Evolutionary conservation across 148 eudicot genomes (phyloP).

Genomic region (Silene conica): DNA sequence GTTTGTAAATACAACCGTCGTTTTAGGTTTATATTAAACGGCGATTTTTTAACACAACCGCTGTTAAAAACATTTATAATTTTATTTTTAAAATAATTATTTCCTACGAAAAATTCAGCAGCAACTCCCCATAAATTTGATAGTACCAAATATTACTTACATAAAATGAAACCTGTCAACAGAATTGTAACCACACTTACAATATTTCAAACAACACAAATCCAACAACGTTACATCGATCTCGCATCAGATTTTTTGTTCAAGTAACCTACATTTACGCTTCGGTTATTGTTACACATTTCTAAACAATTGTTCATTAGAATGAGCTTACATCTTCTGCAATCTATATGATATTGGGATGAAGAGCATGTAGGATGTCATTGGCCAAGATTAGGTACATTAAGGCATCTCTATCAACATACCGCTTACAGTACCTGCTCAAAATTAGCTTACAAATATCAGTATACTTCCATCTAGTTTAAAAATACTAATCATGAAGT

Average conservation of each 20-base stretch:
- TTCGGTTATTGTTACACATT: neutral
- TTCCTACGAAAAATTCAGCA: too few species aligned
- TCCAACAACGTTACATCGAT: too few species aligned
- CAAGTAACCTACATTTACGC: neutral
- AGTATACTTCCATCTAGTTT: neutral
- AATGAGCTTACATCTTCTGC: conserved; percentile 85
- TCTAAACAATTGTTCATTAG: neutral
- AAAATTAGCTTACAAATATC: conserved; percentile 6
- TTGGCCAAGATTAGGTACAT: conserved; percentile 83
- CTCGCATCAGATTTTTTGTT: neutral
- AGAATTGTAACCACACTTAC: too few species aligned
- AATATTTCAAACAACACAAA: too few species aligned
- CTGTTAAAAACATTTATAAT: too few species aligned
- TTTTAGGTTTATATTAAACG: too few species aligned
- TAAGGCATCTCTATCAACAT: conserved; percentile 85
- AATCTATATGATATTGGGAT: conserved; percentile 85
- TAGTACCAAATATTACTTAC: too few species aligned
- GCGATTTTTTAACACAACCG: too few species aligned
- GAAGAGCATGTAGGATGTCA: conserved; percentile 81
- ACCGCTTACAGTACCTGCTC: conserved; percentile 88
- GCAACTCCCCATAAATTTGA: too few species aligned
- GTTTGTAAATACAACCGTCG: too few species aligned
- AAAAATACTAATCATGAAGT: neutral
- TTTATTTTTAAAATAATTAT: too few species aligned
- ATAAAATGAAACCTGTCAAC: too few species aligned